phyloP scores from a whole-genome alignment of 371 early-diverging fungal species.

The Apophysomyces elegans region DNA sequence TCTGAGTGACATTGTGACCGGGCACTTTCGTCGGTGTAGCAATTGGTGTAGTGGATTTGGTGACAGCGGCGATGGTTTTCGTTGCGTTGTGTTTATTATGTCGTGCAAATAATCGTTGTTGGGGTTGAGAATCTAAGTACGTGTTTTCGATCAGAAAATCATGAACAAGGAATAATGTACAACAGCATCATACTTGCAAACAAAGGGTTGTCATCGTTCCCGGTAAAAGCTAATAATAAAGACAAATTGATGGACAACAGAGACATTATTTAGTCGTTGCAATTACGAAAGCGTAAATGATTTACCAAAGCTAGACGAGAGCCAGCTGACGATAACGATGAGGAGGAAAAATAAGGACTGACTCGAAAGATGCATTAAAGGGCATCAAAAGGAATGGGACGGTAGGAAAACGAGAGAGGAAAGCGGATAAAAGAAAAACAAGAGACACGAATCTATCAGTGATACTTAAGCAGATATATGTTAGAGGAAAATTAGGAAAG shows the following conservation, averaged over 20 bases:
- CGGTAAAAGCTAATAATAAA: slow-evolving; percentile 2
- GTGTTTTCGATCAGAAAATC: not conserved
- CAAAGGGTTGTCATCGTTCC: not conserved
- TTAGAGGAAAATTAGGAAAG: slow-evolving; percentile 4
- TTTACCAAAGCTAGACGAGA: slow-evolving; percentile 24
- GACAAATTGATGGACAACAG: no score
- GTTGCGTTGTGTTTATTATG: slow-evolving; percentile 10
- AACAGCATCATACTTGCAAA: not conserved
- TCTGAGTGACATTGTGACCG: slow-evolving; percentile 19
- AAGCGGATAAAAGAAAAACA: slow-evolving; percentile 11
- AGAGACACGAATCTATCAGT: slow-evolving; percentile 3
- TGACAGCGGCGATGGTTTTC: not conserved
- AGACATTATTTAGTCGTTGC: no score
- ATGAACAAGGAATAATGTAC: not conserved
- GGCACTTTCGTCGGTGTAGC: slow-evolving; percentile 11
- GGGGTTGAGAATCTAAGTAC: not conserved
- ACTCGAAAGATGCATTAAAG: slow-evolving; percentile 42
- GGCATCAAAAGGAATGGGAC: slow-evolving; percentile 33
- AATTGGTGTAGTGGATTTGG: not conserved
- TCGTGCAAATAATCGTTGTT: slow-evolving; percentile 5
- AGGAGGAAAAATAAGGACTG: slow-evolving; percentile 40
- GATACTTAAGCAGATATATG: not conserved
- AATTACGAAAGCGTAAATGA: not conserved
- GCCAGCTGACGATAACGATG: slow-evolving; percentile 28
- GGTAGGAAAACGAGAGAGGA: slow-evolving; percentile 7